A percentile compares a stretch with the other conserved stretches of the same genome.
Evolutionary conservation across 305 asterid species (phyloP).

Genomic region (Withania somnifera): DNA sequence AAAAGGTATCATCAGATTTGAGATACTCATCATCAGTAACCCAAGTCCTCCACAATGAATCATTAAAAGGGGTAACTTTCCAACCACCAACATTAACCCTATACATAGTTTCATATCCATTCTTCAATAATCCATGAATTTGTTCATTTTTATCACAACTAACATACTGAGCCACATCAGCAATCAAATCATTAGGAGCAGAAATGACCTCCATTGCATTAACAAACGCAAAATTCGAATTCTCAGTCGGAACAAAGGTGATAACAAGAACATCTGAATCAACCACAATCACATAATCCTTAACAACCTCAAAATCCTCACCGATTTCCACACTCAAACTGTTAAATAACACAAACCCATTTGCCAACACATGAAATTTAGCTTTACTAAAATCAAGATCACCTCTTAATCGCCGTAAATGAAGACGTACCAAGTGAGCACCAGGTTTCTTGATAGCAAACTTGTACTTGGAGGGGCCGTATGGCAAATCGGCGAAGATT

Average conservation of each 20-base stretch:
- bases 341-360: slow-evolving; percentile 47
- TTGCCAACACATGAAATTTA: slow-evolving; percentile 71
- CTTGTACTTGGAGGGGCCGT: slow-evolving; percentile 51
- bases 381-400: slow-evolving; percentile 18
- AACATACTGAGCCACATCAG: slow-evolving; percentile 53
- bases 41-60: slow-evolving; percentile 94
- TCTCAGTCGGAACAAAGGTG: slow-evolving; percentile 36
- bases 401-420: slow-evolving; percentile 31
- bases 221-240: slow-evolving; percentile 50
- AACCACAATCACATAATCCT: slow-evolving; percentile 57
- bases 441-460: slow-evolving; percentile 48
- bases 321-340: slow-evolving; percentile 27
- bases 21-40: slow-evolving; percentile 49
- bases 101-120: slow-evolving; percentile 63
- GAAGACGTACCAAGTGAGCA: slow-evolving; percentile 69
- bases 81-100: slow-evolving; percentile 83
- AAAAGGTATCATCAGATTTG: slow-evolving; percentile 21
- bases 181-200: slow-evolving; percentile 68
- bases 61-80: slow-evolving; percentile 87
- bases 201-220: slow-evolving; percentile 85
- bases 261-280: slow-evolving; percentile 40
- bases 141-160: slow-evolving; percentile 31
- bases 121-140: slow-evolving; percentile 47
- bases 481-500: slow-evolving; percentile 36
- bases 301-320: slow-evolving; percentile 22